Conservation (phyloP, 140 eudicot species). For the Erigeron philadelphicus region DNA sequence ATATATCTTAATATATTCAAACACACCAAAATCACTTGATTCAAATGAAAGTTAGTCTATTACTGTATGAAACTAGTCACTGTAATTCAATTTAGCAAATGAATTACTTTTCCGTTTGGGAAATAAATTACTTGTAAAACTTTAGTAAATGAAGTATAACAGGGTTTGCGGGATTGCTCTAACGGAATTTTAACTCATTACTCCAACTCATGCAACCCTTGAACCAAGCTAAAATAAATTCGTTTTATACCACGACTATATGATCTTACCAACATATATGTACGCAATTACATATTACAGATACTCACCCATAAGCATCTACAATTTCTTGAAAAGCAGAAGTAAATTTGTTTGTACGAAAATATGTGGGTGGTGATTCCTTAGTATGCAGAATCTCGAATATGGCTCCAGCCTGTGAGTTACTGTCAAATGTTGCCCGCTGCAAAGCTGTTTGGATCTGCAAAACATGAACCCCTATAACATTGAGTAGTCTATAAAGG, state of each 20-base stretch:
- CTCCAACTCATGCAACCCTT: not conserved
- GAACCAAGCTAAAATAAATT: not conserved
- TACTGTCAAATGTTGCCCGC: slow-evolving; percentile 62
- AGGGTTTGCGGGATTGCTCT: not conserved
- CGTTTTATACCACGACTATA: not conserved
- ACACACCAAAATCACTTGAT: too few relatives aligned
- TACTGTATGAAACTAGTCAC: not conserved
- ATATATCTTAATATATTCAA: too few relatives aligned
- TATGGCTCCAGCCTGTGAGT: slow-evolving; percentile 73
- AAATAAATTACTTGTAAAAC: too few relatives aligned
- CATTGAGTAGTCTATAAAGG: slow-evolving; percentile 11
- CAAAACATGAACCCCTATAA: slow-evolving; percentile 13
- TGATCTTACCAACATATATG: slow-evolving; percentile 2
- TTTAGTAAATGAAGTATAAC: not conserved
- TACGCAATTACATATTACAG: not conserved
- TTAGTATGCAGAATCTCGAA: slow-evolving; percentile 58
- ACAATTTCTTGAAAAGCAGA: slow-evolving; percentile 86
- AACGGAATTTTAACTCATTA: not conserved
- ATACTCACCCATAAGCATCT: slow-evolving; percentile 90
- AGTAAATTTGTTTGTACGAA: slow-evolving; percentile 72
- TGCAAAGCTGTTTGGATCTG: slow-evolving; percentile 68
- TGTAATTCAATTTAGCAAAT: not conserved
- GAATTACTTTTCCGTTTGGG: too few relatives aligned
- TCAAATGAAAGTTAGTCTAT: not conserved
- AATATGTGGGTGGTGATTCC: slow-evolving; percentile 83